A percentile compares a stretch with the other conserved stretches of the same genome.
Evolutionary conservation across 1,284 basidiomycete species (phyloP).

Genomic region (Tilletia setariae): DNA sequence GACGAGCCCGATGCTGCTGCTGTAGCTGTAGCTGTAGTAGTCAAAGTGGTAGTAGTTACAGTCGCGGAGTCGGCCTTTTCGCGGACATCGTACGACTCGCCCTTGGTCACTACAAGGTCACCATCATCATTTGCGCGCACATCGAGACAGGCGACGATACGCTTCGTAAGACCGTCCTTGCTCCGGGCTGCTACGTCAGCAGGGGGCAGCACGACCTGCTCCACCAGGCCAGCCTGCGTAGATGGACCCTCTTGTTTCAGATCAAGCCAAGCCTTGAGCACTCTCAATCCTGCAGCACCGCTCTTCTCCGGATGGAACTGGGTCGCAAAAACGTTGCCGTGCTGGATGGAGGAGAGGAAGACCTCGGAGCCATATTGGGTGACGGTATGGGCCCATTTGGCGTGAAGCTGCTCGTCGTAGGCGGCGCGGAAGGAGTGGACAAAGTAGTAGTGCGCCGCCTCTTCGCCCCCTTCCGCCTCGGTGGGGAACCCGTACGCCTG

Average conservation of each 20-base stretch:
- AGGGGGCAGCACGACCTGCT: constrained; percentile 23
- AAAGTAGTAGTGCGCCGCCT: constrained; percentile 76
- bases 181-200: constrained; percentile 23
- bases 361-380: constrained; percentile 90
- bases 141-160: constrained; percentile 96
- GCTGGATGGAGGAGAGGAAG: constrained; percentile 82
- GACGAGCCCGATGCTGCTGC: not conserved
- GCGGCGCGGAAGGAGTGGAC: constrained; percentile 90
- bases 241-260: constrained; percentile 51
- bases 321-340: constrained; percentile 83
- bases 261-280: constrained; percentile 79
- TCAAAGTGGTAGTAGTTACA: not conserved
- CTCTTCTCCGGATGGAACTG: constrained; percentile 99
- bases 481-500: constrained; percentile 35
- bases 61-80: constrained; percentile 60
- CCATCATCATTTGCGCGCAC: constrained; percentile 93
- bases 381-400: constrained; percentile 74
- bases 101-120: constrained; percentile 98
- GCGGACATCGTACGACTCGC: constrained; percentile 97
- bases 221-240: constrained; percentile 20
- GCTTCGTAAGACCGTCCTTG: constrained; percentile 75
- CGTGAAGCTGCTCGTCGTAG: constrained; percentile 56
- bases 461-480: constrained; percentile 27
- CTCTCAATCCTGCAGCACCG: constrained; percentile 78
- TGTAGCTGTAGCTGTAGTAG: not conserved